Base-by-base conservation (phyloP, 2,329 filamentous ascomycete genomes). In the Colletotrichum tropicicola region DNA sequence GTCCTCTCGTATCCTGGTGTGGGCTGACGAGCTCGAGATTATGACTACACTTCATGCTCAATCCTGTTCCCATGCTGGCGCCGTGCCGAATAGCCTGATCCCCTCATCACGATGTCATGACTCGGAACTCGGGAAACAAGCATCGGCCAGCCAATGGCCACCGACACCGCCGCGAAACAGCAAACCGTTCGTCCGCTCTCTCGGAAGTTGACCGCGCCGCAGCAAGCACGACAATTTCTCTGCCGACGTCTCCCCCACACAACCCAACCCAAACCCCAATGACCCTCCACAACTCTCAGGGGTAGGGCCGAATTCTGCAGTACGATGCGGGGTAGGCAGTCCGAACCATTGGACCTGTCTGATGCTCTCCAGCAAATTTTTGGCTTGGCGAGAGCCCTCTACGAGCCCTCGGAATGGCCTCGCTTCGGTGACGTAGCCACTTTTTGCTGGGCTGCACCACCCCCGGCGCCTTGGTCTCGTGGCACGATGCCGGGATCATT, bases 301-400 rank as follows among this genome's bases (percentile, higher is more conserved):
- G 49, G 51, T 43, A 65, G 49, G 61, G 57, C 61, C 61, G 57
- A 21, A 65, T 56, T 56, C 35, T 56, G 61, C 61, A 41, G 27
- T 27, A 44, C 57, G 43, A 55, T 56, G 61, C 61, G 61, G 61
- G 61, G 61, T 44, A 44, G 10, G 23, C 32, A 39, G 19, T 47
- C 61, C 61, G 44, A 37, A n/a, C 57, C 57, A 61, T 61, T 61
- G 61, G 57, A 21, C 25, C 56, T 49, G 13, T 27, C 9, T 13
- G 32, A 35, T n/a, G 32, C 32, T 35, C 12, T 35, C 19, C 12
- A 15, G 17, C 23, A 37, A 30, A 60, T 8, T n/a, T 39, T 30
- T 28, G 30, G 27, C 59, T 30, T 53, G 44, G 49, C 51, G 25
- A 6, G 10, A 32, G 41, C 13, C 41, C 19, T 32, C 15, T 28